Evolutionary conservation across 768 basidiomycete genomes (phyloP).

Genomic region (Tulasnella sp.): DNA sequence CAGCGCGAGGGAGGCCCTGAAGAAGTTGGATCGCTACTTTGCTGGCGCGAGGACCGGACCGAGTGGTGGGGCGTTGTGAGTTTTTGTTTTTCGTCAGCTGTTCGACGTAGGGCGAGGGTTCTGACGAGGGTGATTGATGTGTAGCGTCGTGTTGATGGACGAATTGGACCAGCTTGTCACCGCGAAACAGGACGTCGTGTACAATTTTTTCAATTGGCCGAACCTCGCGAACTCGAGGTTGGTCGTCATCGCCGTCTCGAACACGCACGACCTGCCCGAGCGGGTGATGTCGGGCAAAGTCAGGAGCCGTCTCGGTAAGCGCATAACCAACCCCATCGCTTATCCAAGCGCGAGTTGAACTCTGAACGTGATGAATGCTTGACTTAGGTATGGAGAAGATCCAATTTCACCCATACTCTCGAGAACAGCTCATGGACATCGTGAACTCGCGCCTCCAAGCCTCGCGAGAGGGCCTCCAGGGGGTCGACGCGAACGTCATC

Average conservation of each 20-base stretch:
- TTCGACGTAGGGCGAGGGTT: no score
- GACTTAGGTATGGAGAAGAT: slow-evolving; percentile 75
- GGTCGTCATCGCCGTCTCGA: slow-evolving; percentile 93
- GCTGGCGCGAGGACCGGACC: slow-evolving; percentile 58
- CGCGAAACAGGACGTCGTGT: slow-evolving; percentile 93
- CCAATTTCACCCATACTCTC: slow-evolving; percentile 84
- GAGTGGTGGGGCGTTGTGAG: slow-evolving; percentile 78
- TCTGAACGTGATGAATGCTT: no score
- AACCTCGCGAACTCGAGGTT: slow-evolving; percentile 78
- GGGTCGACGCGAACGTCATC: slow-evolving; percentile 27
- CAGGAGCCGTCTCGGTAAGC: slow-evolving; percentile 75
- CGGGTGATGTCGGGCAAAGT: slow-evolving; percentile 87
- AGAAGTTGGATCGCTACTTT: slow-evolving; percentile 68
- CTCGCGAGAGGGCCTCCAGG: slow-evolving; percentile 39
- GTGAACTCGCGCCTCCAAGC: slow-evolving; percentile 68
- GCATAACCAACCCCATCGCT: no score
- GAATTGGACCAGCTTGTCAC: slow-evolving; percentile 96
- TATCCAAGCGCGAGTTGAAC: no score
- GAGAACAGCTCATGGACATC: slow-evolving; percentile 67
- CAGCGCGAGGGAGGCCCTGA: slow-evolving; percentile 71
- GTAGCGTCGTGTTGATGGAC: slow-evolving; percentile 93
- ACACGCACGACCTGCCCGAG: slow-evolving; percentile 97
- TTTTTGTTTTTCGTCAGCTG: slow-evolving; percentile 12
- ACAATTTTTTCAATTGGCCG: slow-evolving; percentile 99
- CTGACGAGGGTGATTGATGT: no score